phyloP scores from a whole-genome alignment of 345 rosid species.

The Kandelia obovata region DNA sequence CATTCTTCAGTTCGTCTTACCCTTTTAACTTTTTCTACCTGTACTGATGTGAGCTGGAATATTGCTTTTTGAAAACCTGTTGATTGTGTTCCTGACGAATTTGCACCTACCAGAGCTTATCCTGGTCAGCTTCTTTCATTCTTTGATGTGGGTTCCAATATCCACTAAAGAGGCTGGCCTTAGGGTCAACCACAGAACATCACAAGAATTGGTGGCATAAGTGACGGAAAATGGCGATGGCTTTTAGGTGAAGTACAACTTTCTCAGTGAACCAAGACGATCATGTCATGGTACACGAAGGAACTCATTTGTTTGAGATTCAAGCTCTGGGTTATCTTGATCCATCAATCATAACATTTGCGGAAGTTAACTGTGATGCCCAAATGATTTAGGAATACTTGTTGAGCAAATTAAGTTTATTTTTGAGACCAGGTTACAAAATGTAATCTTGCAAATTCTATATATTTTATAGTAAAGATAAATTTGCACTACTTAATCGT shows the following conservation, averaged over 20 bases:
- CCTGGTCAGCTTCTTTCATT: background rate
- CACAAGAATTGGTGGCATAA: conserved; percentile 26
- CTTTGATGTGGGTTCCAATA: conserved; percentile 15
- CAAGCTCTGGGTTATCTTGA: background rate
- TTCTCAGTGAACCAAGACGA: background rate
- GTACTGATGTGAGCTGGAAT: no score
- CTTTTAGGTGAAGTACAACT: conserved; percentile 8
- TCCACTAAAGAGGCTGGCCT: conserved; percentile 11
- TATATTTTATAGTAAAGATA: no score
- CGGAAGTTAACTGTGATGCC: background rate
- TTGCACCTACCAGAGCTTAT: background rate
- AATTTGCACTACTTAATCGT: no score
- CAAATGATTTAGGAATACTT: no score
- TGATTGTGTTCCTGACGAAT: no score
- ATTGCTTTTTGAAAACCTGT: no score
- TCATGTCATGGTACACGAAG: background rate
- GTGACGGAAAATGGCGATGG: conserved; percentile 28
- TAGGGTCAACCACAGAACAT: background rate
- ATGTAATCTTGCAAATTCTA: no score
- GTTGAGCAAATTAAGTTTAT: no score
- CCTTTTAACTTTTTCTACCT: no score
- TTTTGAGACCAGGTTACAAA: no score
- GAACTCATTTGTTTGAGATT: conserved; percentile 1
- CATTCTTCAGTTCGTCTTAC: no score
- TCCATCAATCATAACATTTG: background rate